Base-by-base conservation (phyloP, 495 filamentous ascomycete genomes). In the Neurospora sp. region DNA sequence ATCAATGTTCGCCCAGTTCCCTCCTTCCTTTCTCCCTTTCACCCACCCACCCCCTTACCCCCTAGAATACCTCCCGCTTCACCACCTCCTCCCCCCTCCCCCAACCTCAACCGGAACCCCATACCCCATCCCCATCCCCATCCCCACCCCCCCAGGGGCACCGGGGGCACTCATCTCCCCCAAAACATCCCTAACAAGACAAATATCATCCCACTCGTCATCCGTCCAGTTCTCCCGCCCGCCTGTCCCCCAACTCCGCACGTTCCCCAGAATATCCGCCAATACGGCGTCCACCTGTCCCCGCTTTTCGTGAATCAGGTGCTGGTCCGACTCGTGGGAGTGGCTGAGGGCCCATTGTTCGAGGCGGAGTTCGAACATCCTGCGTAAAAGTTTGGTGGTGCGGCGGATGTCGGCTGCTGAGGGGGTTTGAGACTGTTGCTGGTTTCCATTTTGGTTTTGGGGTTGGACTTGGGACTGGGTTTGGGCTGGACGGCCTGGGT, bases 331-430 rank as follows among this genome's bases (percentile, higher is more conserved):
- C 40, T 39, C 68, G 71, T 78, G 72, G 0, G 72, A 42, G 42
- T 70, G 39, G 27, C 31, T 14, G 18, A 70, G 31, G 3, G 75
- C 40, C 76, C 76, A 78, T 38, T 70, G 69, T 61, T 73, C 40
- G 1, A 78, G 59, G 10, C 68, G 69, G 9, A 75, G 68, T 41
- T 74, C 71, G 68, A 76, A 77, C n/a, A 77, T 71, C 0, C 47
- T 8, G 0, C 76, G 70, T 0, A 77, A 27, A 14, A 77, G 76
- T 65, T 70, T 71, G 39, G 73, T 76, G 68, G 69, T 72, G 41
- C 73, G 72, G 53, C 71, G 74, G 6, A 77, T 72, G 22, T 77
- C 75, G 69, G 71, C 31, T 2, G 73, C 68, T 39, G 73, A 45
- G 31, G 73, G 53, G 18, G 14, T 10, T 22, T 18, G 40, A 27